Evolutionary conservation across 352 stramenopile genomes (phyloP).

Genomic region (Phytophthora pisi): DNA sequence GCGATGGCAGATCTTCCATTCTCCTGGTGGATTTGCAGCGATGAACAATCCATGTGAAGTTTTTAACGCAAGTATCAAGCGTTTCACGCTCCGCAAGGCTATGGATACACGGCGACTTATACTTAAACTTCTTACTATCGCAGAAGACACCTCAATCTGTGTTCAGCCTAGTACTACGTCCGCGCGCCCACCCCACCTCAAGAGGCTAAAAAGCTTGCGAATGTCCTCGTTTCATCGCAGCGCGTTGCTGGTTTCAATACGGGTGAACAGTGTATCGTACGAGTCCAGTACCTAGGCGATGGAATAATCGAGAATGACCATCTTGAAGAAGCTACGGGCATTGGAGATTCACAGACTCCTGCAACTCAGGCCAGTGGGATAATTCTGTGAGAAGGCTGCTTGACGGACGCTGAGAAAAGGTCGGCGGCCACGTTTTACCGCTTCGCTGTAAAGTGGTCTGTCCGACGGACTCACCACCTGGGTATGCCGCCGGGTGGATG

Average conservation of each 20-base stretch:
- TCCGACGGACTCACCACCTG: neutral
- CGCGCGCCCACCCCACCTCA: neutral
- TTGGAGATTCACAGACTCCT: neutral
- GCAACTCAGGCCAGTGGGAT: neutral
- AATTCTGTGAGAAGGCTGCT: neutral
- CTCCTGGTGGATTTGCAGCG: slow-evolving; percentile 10
- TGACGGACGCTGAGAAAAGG: neutral
- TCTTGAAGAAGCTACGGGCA: neutral
- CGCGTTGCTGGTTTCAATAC: neutral
- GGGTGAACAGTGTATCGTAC: neutral
- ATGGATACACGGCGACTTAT: neutral
- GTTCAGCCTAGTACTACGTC: neutral
- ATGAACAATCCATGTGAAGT: slow-evolving; percentile 11
- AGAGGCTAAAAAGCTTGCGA: neutral
- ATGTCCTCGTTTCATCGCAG: neutral
- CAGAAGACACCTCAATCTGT: neutral
- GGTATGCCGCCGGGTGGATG: too few relatives aligned
- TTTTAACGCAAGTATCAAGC: neutral
- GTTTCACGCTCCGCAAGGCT: neutral
- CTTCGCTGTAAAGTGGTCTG: neutral
- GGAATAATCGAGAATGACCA: neutral
- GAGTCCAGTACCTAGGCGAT: neutral
- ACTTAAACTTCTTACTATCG: neutral
- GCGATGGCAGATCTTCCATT: slow-evolving; percentile 24
- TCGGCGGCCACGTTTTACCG: neutral